These are phyloP conservation scores for Cetradonia linearis DNA, from an alignment of 495 filamentous ascomycete species.

Conservation along the genomic window DNA sequence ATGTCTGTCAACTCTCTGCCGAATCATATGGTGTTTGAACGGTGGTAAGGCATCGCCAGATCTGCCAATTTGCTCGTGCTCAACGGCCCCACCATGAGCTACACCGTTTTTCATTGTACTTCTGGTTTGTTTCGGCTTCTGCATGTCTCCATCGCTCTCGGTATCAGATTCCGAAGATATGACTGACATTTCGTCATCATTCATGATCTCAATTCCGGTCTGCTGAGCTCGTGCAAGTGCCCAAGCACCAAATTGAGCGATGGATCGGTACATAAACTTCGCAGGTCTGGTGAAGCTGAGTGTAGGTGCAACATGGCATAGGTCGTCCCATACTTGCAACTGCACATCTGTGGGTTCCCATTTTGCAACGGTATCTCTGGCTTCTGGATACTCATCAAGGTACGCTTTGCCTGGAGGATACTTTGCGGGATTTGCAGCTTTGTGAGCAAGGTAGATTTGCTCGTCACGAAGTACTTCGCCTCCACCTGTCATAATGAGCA, in stretches of 20 bases:
- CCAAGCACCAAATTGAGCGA: constrained; percentile 90
- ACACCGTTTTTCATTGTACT: constrained; percentile 24
- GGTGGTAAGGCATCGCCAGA: constrained; percentile 73
- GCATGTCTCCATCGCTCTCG: constrained; percentile 32
- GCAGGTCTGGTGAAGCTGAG: constrained; percentile 88
- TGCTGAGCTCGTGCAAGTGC: constrained; percentile 74
- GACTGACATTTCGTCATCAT: constrained; percentile 68
- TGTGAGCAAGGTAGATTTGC: constrained; percentile 90
- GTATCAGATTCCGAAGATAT: constrained; percentile 49
- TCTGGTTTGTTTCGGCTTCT: constrained; percentile 21
- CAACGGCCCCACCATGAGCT: constrained; percentile 18
- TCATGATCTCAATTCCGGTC: constrained; percentile 63
- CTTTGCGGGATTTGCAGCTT: constrained; percentile 67
- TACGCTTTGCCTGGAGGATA: constrained; percentile 60
- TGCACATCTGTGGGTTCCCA: constrained; percentile 83
- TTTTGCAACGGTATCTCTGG: constrained; percentile 42
- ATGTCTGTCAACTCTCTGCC: constrained; percentile 69
- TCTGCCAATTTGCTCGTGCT: constrained; percentile 49
- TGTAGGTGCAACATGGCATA: constrained; percentile 86
- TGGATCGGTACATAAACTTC: constrained; percentile 83
- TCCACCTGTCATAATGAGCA: constrained; percentile 76
- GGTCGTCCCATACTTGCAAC: constrained; percentile 91
- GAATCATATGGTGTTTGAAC: constrained; percentile 80
- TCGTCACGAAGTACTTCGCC: constrained; percentile 86
- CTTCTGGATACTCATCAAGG: constrained; percentile 53